phyloP scores from a whole-genome alignment of 352 stramenopile species.

The Pythium pyrilobum region DNA sequence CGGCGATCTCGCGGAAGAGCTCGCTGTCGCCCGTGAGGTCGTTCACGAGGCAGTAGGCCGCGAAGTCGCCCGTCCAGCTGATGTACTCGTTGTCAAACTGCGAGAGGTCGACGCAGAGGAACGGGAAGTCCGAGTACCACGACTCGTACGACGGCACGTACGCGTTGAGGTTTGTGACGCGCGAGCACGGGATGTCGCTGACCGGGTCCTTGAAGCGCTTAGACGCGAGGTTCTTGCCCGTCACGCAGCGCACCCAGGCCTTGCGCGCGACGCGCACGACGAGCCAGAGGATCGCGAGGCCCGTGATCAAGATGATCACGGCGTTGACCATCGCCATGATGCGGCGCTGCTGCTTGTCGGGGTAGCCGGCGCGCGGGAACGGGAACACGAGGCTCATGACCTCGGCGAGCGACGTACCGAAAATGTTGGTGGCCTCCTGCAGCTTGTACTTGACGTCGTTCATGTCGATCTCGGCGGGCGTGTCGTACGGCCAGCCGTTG shows the following conservation, averaged over 20 bases:
- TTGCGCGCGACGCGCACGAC: slow-evolving; percentile 6
- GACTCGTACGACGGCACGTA: slow-evolving; percentile 64
- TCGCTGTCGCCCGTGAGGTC: slow-evolving; percentile 48
- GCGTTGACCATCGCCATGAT: slow-evolving; percentile 41
- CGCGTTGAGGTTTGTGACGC: slow-evolving; percentile 40
- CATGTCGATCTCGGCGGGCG: slow-evolving; percentile 25
- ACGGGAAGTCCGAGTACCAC: slow-evolving; percentile 68
- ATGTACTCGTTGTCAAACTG: slow-evolving; percentile 52
- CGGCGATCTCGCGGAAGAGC: slow-evolving; percentile 30
- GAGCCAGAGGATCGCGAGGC: slow-evolving; percentile 9
- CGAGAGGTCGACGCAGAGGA: slow-evolving; percentile 46
- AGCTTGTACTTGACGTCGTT: slow-evolving; percentile 20
- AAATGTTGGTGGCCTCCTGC: slow-evolving; percentile 21
- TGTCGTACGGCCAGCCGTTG: slow-evolving; percentile 73
- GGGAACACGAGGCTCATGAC: slow-evolving; percentile 45
- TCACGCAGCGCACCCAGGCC: slow-evolving; percentile 7
- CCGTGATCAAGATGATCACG: slow-evolving; percentile 14
- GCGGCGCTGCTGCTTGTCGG: slow-evolving; percentile 32
- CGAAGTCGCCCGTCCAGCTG: slow-evolving; percentile 50
- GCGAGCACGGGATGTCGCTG: slow-evolving; percentile 40
- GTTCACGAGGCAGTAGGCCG: slow-evolving; percentile 55
- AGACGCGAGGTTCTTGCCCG: slow-evolving; percentile 1
- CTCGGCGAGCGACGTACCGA: slow-evolving; percentile 24
- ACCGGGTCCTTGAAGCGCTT: slow-evolving; percentile 17
- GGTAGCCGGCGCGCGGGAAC: slow-evolving; percentile 37